Base-by-base conservation (phyloP, 768 basidiomycete genomes). In the Amanita brunnescens region DNA sequence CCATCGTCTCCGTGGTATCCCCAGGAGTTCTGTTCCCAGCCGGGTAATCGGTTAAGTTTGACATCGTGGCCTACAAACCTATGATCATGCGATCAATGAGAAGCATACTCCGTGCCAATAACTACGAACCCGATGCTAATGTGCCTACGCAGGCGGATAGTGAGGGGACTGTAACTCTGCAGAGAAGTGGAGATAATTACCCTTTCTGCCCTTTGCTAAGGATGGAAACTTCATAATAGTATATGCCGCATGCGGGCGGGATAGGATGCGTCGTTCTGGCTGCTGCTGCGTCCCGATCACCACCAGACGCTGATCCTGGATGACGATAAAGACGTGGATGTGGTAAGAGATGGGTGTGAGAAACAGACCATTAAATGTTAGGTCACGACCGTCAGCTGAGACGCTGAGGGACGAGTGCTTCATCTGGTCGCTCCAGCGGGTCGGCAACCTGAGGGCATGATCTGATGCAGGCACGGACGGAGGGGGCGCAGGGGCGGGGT, bases 1-100 rank as follows among this genome's bases (percentile, higher is more conserved):
- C 92, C 91, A 59, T 89, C 91, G 57, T 93, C 90, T n/a, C 87
- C 91, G 59, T 92, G 87, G 63, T 91, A 95, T 47, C 91, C 91
- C 88, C 91, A 94, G 5, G 89, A 92, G 55, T 80, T 78, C 52
- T 74, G 70, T 62, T 92, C 88, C 86, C 85, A 89, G 18, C 91
- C 91, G 32, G 92, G 91, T 29, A 93, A 77, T 47, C 89, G 83
- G 26, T 79, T 77, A 47, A 86, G 67, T 59, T 79, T 80, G 47
- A 85, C 82, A 39, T 78, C 77, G 12, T 71, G 74, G 7, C 78
- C 76, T 42, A 84, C 76, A 64, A 94, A 85, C 18, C 88, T 91
- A 52, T 26, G 41, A 38, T 26, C 49, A 52, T 9, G 55, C 51
- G 34, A 62, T 34, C 42, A 59, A 13, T n/a, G 13, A 16, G 33